phyloP scores from a whole-genome alignment of 108 stramenopile genomes.

The Epithemia pelagica region DNA sequence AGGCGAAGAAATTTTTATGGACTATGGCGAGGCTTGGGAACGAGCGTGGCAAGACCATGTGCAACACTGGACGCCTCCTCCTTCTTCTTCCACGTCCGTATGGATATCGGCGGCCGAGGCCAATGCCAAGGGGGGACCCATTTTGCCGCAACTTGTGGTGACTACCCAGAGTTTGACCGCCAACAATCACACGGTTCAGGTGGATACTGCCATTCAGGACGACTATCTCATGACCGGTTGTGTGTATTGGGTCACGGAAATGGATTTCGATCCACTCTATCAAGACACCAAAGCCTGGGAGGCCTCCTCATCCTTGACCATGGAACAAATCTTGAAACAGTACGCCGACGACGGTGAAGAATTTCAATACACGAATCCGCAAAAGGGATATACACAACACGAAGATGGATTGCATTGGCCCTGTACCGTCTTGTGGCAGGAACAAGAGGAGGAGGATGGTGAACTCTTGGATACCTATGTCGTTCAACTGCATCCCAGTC shows the following conservation, averaged over 20 bases:
- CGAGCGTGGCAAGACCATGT: conserved; percentile 52
- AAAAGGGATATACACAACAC: conserved; percentile 5
- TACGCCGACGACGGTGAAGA: conserved; percentile 7
- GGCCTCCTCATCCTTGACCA: not conserved
- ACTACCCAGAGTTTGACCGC: not conserved
- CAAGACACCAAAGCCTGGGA: conserved; percentile 1
- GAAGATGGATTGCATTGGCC: conserved; percentile 16
- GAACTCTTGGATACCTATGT: not conserved
- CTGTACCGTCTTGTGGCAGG: conserved; percentile 12
- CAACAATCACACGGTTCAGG: not conserved
- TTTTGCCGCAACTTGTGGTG: not conserved
- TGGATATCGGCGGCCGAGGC: conserved; percentile 6
- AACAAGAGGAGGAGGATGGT: not conserved
- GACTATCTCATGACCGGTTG: conserved; percentile 14
- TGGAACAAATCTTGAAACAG: conserved; percentile 7
- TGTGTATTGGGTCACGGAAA: conserved; percentile 6
- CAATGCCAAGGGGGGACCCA: conserved; percentile 7
- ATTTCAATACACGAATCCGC: not conserved
- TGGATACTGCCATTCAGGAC: no score
- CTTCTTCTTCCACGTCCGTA: not conserved
- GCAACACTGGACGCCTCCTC: conserved; percentile 33
- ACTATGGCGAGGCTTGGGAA: conserved; percentile 59
- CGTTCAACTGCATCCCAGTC: not conserved
- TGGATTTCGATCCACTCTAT: conserved; percentile 4
- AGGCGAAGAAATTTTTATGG: conserved; percentile 56